Evolutionary conservation across 148 eudicot species (phyloP), one percentile per base, ranked within the genome.

Genomic region (Rhododendron ovatum): DNA sequence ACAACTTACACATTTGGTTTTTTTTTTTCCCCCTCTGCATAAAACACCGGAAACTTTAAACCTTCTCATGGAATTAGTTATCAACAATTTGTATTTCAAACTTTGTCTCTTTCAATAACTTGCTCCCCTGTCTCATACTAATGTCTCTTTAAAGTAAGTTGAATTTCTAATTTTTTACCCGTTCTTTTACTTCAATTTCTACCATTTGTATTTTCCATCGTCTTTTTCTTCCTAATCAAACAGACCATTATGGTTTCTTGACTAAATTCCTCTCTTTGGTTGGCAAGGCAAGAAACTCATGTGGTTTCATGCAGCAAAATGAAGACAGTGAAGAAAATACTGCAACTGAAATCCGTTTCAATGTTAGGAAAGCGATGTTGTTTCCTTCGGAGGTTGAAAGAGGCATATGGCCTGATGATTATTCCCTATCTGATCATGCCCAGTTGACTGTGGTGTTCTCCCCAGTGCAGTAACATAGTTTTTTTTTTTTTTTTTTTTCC

Each of bases 371-470:
- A 65, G 93, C 93, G 0, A 71, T 61, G 51, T 88, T 92, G 51
- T 88, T 85, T 50, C 93, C 93, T 73, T 47, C 53, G 3, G 93
- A 92, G 85, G 93, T 84, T 8, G 89, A 92, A 84, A 83, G 80
- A 73, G 93, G 93, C 30, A 87, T 83, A 79, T 92, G 93, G 93
- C 93, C 93, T 0, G 91, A 90, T 26, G 84, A 86, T 80, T 92
- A 90, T 86, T 83, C 84, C 26, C 89, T 92, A n/a, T 92, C 93
- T 5, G 93, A 92, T 86, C 93, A 92, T 86, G 93, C 93, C 30
- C 79, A 45, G 83, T 85, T 92, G 74, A 90, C 89, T 24, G 93
- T 90, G 82, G 92, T 87, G 82, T 88, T 92, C 51, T 78, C 65
- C 18, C 61, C 86, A 17, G 81, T 89, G 79, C 77, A 79, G 67